Conservation (phyloP, 164 flowering plant species). For the Hamamelis virginiana region DNA sequence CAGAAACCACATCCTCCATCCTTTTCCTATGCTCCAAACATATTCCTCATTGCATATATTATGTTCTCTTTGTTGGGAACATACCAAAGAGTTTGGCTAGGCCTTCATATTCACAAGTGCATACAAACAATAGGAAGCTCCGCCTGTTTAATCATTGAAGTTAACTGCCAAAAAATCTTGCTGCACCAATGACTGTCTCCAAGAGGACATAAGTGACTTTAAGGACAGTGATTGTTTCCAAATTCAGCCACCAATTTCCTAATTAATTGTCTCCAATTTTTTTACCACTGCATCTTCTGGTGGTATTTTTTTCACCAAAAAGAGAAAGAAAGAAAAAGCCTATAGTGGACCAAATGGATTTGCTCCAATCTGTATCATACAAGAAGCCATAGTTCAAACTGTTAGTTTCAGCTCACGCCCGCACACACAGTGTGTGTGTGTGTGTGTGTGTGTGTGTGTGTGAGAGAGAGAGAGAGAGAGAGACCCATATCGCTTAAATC, state of each 20-base stretch:
- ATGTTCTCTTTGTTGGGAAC: neutral
- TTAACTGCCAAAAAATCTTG: neutral
- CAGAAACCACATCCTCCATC: neutral
- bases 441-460: no score
- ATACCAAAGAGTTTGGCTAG: neutral
- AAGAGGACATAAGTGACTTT: no score
- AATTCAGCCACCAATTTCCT: neutral
- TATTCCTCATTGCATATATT: neutral
- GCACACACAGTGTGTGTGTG: no score
- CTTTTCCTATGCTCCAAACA: neutral
- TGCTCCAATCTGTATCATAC: no score
- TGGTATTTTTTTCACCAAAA: no score
- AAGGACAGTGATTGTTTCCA: neutral
- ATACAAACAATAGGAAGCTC: neutral
- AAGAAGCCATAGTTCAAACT: no score
- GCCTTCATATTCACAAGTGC: neutral
- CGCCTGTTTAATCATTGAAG: neutral
- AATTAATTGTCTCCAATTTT: neutral
- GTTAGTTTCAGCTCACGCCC: no score
- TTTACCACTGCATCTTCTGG: no score
- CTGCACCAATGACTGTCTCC: neutral
- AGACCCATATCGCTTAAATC: no score
- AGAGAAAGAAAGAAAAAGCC: no score
- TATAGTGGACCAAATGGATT: no score
- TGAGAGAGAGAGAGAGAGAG: no score